Evolutionary conservation across 441 rosid species (phyloP).

Genomic region (Bocquillonia castaneifolia): DNA sequence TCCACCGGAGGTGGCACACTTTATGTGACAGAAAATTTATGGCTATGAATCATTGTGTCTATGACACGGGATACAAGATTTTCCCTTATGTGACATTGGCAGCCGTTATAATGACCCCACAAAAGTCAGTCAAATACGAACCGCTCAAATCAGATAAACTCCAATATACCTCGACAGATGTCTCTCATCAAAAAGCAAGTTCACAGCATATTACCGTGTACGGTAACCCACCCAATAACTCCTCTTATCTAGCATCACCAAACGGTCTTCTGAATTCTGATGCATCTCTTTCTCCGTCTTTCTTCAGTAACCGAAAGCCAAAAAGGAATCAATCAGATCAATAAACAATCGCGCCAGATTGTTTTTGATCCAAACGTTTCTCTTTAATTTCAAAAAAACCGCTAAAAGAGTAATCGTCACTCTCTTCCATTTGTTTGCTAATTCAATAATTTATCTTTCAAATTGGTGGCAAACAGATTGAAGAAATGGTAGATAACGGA

Average conservation of each 20-base stretch:
- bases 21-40: too few species aligned
- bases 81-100: too few species aligned
- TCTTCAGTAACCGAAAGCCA: neutral
- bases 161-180: too few species aligned
- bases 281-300: neutral
- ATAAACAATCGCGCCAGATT: constrained; percentile 16
- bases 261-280: too few species aligned
- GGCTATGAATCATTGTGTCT: too few species aligned
- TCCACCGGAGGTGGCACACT: too few species aligned
- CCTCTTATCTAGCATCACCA: neutral
- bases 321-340: constrained; percentile 6
- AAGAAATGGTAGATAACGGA: constrained; percentile 43
- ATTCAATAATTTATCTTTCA: neutral
- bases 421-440: neutral
- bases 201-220: neutral
- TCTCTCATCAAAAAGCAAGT: neutral
- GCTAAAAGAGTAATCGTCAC: too few species aligned
- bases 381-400: too few species aligned
- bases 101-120: too few species aligned
- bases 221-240: neutral
- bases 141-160: too few species aligned
- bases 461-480: neutral
- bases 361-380: neutral
- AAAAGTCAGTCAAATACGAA: too few species aligned
- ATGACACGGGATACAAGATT: too few species aligned